Evolutionary conservation across 345 rosid genomes (phyloP), one percentile per base, ranked within the genome.

Genomic region (Laguncularia racemosa): DNA sequence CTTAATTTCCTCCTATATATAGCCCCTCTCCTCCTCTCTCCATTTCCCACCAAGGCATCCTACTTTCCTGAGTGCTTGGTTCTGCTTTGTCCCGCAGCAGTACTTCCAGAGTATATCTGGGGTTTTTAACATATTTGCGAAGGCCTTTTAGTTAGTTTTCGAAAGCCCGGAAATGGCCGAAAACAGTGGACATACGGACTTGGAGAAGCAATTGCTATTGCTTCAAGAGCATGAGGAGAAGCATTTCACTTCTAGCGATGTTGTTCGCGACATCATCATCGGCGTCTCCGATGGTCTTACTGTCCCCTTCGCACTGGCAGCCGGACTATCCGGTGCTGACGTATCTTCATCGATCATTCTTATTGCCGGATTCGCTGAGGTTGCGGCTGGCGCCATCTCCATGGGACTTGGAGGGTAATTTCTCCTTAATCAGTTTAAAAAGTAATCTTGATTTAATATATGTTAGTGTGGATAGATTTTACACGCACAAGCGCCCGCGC

Each of bases 231-330:
- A 89, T 76, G 74, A 75, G 40, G 98, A 89, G 76, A 82, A 71
- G 53, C 98, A 92, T 72, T 92, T 92, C 86, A 92, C 88, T 33
- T 84, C 98, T 57, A 83, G 95, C 4, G 96, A 89, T 61, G 64
- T 88, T 33, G 86, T 86, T 54, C 98, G 96, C 7, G 98, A 92
- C 81, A 70, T 92, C 69, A 92, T 92, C 76, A 81, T 92, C 71
- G 98, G 98, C 0, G 98, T 89, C 20, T 92, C 98, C 50, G 98
- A 89, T 48, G 96, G 98, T 51, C 86, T 92, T 64, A 92, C 96
- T 19, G 93, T 92, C 13, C 98, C 98, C 20, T 92, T 92, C 47
- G 96, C 98, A 16, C 93, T 92, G 44, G 98, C 95, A 8, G 98
- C 98, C 44, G 95, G 98, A 19, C 74, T 89, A 40, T 89, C 98